These are phyloP conservation scores for Zymoseptoria brevis DNA, from an alignment of 2,329 filamentous ascomycete genomes.

Conservation along the genomic window DNA sequence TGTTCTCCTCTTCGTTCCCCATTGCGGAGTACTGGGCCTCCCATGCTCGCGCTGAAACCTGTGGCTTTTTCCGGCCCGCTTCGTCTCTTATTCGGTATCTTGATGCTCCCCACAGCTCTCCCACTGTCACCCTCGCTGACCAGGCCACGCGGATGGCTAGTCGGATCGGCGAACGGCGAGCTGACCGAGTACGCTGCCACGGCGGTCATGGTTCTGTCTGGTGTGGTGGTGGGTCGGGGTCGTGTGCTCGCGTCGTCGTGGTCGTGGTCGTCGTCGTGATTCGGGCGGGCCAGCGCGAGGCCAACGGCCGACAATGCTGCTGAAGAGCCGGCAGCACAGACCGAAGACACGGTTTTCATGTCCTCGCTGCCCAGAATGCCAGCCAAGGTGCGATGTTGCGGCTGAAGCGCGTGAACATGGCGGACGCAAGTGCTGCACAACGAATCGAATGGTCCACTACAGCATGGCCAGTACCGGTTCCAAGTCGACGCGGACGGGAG, in stretches of 20 bases:
- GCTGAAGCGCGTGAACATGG: constrained; percentile 1
- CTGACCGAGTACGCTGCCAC: constrained; percentile 10
- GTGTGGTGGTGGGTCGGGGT: constrained; percentile 3
- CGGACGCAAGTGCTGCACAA: background rate
- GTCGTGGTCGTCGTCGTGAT: constrained; percentile 20
- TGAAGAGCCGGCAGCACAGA: constrained; percentile 55
- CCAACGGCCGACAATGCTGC: constrained; percentile 54
- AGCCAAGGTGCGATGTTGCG: constrained; percentile 1
- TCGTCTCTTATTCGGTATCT: constrained; percentile 9
- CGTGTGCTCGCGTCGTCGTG: constrained; percentile 19
- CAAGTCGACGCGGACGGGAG: background rate
- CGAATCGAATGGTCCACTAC: background rate
- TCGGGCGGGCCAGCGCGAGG: constrained; percentile 23
- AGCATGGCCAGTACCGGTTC: background rate
- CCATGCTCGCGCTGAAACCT: constrained; percentile 13
- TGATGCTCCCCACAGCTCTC: constrained; percentile 4
- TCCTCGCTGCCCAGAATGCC: constrained; percentile 4
- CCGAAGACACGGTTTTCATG: constrained; percentile 24
- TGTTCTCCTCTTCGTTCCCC: constrained; percentile 5
- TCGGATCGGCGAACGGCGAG: constrained; percentile 13
- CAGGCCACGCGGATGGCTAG: constrained; percentile 7
- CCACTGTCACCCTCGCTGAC: constrained; percentile 10
- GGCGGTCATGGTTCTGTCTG: constrained; percentile 15
- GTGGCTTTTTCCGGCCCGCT: constrained; percentile 3
- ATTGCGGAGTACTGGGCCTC: constrained; percentile 6